Conservation (phyloP, 495 filamentous ascomycete genomes). For the Penicillium roqueforti region DNA sequence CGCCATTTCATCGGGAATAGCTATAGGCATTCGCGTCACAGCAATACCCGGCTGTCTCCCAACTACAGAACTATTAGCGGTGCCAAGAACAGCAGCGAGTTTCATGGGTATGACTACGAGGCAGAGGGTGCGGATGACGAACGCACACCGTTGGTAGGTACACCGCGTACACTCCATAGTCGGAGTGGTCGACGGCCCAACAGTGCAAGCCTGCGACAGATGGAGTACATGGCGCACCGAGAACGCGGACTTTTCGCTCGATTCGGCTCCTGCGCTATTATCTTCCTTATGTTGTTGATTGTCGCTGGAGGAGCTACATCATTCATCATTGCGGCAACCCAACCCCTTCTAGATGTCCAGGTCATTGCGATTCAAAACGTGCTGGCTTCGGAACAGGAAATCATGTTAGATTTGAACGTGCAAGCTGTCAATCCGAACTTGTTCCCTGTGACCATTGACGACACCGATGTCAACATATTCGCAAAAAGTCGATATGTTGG, state of each 20-base stretch:
- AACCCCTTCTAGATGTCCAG: constrained; percentile 71
- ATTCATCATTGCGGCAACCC: constrained; percentile 88
- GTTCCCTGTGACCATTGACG: constrained; percentile 74
- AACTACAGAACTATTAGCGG: constrained; percentile 43
- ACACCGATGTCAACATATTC: constrained; percentile 86
- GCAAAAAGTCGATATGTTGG: constrained; percentile 85
- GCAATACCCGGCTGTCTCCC: constrained; percentile 29
- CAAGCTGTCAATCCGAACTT: constrained; percentile 87
- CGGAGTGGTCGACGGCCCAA: constrained; percentile 56
- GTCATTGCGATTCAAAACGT: constrained; percentile 80
- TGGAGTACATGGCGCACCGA: constrained; percentile 69
- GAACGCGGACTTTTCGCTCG: constrained; percentile 62
- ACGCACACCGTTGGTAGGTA: constrained; percentile 75
- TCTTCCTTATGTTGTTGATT: constrained; percentile 68
- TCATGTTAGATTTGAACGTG: constrained; percentile 93
- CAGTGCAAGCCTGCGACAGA: constrained; percentile 61
- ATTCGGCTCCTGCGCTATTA: constrained; percentile 74
- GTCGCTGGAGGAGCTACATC: constrained; percentile 76
- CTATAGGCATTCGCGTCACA: constrained; percentile 34
- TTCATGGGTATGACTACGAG: constrained; percentile 64
- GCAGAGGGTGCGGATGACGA: constrained; percentile 86
- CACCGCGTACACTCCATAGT: constrained; percentile 55
- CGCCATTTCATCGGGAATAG: constrained; percentile 48
- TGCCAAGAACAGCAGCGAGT: constrained; percentile 49
- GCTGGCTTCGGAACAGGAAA: constrained; percentile 86